Evolutionary conservation across 768 basidiomycete genomes (phyloP).

Genomic region (Amanita rubescens): DNA sequence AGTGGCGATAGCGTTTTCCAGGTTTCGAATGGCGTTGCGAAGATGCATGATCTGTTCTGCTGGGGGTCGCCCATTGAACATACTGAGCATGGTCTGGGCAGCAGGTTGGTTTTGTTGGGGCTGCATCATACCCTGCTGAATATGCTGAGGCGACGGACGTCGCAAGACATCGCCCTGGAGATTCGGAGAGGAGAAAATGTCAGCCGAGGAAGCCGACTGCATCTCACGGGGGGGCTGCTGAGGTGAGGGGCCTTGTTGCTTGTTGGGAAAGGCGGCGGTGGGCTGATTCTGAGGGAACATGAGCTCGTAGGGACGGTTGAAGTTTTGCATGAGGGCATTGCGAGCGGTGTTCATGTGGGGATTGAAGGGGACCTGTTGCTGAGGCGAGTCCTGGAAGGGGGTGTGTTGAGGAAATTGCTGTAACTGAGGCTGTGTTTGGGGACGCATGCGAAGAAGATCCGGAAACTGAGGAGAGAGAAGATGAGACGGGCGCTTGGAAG

Average conservation of each 20-base stretch:
- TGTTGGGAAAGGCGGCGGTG: slow-evolving; percentile 27
- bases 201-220: slow-evolving; percentile 25
- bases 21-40: slow-evolving; percentile 1
- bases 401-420: slow-evolving; percentile 37
- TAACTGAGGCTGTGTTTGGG: slow-evolving; percentile 34
- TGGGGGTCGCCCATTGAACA: not conserved
- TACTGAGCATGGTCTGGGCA: not conserved
- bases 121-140: not conserved
- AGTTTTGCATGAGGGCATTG: slow-evolving; percentile 1
- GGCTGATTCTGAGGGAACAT: slow-evolving; percentile 39
- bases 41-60: slow-evolving; percentile 2
- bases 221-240: not conserved
- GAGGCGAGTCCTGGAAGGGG: slow-evolving; percentile 9
- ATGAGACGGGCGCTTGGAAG: slow-evolving; percentile 3
- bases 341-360: not conserved
- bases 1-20: not conserved
- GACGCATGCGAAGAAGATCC: slow-evolving; percentile 20
- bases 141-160: slow-evolving; percentile 32
- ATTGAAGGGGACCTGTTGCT: not conserved
- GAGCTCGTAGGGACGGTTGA: not conserved
- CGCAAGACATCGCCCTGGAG: slow-evolving; percentile 39
- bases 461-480: slow-evolving; percentile 15
- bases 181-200: slow-evolving; percentile 43
- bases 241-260: not conserved
- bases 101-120: not conserved